Base-by-base conservation (phyloP, 345 rosid genomes). In the Euphorbia peplus region DNA sequence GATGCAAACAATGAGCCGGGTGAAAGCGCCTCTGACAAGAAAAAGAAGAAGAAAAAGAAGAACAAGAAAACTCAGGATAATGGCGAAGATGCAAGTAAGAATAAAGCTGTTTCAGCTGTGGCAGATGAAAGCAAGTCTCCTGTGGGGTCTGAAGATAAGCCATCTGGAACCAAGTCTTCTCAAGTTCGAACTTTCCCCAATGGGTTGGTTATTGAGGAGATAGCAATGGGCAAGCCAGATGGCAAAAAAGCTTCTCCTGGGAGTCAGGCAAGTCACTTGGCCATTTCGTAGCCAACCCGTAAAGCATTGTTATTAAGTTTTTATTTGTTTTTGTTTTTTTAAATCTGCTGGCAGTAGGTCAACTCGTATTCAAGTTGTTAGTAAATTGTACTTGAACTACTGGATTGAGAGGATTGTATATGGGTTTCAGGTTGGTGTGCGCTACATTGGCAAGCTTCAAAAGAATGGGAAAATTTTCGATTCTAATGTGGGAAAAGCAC, bases 161-260 rank as follows among this genome's bases (percentile, higher is more conserved):
- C 78, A 71, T 59, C 74, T 65, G 73, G 75, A 50, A 63, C 67
- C 68, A 89, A 88, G 70, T 70, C 93, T 59, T 88, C 91, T 57
- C 87, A 85, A 65, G 77, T 70, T 67, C 85, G 96, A 76, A 85
- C 91, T 60, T 90, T 82, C 73, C 75, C 93, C 5, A 92, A 92
- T 75, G 99, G 99, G 50, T 83, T 95, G 73, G 82, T 86, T 64
- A 84, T 95, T 52, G 90, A 95, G 81, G 96, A 92, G 79, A 42
- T 95, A 66, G 76, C 70, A 64, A 87, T 95, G 90, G 96, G 99
- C 73, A 86, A 82, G 78, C 98, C 99, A 16, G 87, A 88, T 73
- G 96, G 90, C 64, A 92, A 81, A 84, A 87, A 81, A 76, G 99
- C 99, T 73, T 73, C 84, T 62, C 92, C 88, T 63, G 98, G 98